A percentile compares a stretch with the other conserved stretches of the same genome.
Evolutionary conservation across 306 rosid genomes (phyloP).

Genomic region (Vachellia collinsii): DNA sequence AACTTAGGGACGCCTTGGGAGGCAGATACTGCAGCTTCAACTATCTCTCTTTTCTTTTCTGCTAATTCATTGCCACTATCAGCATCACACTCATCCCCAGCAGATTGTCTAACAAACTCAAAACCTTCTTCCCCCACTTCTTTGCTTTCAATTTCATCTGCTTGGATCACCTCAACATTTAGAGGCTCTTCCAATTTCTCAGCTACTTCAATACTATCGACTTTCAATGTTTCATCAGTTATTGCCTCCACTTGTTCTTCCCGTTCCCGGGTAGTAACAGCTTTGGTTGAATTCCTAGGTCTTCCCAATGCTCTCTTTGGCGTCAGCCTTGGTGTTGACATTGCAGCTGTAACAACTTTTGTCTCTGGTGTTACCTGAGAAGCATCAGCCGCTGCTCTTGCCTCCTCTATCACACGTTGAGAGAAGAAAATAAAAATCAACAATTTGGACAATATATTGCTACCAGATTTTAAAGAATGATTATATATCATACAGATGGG

Average conservation of each 20-base stretch:
- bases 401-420: slow-evolving; percentile 37
- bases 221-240: slow-evolving; percentile 39
- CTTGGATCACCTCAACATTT: slow-evolving; percentile 39
- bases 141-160: slow-evolving; percentile 27
- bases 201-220: slow-evolving; percentile 15
- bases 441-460: neutral
- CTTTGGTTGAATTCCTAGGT: slow-evolving; percentile 34
- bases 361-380: slow-evolving; percentile 26
- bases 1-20: slow-evolving; percentile 39
- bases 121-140: slow-evolving; percentile 28
- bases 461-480: neutral
- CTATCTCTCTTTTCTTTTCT: slow-evolving; percentile 26
- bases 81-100: slow-evolving; percentile 38
- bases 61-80: slow-evolving; percentile 38
- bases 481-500: no score
- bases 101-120: slow-evolving; percentile 37
- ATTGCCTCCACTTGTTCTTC: slow-evolving; percentile 42
- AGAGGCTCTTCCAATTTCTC: slow-evolving; percentile 45
- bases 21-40: slow-evolving; percentile 25
- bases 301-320: slow-evolving; percentile 42
- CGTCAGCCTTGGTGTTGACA: slow-evolving; percentile 37
- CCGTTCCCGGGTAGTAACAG: slow-evolving; percentile 30
- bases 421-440: neutral
- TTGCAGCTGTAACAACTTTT: slow-evolving; percentile 38
- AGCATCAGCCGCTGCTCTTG: slow-evolving; percentile 35